These are phyloP conservation scores for Monascus purpureus DNA, from an alignment of 495 filamentous ascomycete species.

Conservation along the genomic window DNA sequence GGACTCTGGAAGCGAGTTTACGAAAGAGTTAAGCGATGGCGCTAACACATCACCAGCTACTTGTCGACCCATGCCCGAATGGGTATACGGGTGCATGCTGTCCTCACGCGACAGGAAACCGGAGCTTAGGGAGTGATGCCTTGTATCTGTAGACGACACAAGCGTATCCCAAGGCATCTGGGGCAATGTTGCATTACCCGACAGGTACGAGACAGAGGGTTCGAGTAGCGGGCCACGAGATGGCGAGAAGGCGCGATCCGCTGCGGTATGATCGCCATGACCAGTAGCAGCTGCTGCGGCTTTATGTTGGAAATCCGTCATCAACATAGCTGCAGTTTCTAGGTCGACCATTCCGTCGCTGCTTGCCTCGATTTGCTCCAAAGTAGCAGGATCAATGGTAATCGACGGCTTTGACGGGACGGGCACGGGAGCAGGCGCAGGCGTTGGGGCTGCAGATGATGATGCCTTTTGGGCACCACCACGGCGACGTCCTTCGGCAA, in stretches of 20 bases:
- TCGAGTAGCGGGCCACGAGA: slow-evolving; percentile 54
- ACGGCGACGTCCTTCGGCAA: slow-evolving; percentile 86
- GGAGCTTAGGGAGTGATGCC: slow-evolving; percentile 52
- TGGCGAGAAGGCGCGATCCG: slow-evolving; percentile 59
- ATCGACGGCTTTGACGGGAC: slow-evolving; percentile 74
- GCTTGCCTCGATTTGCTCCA: slow-evolving; percentile 91
- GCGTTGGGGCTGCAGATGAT: slow-evolving; percentile 39
- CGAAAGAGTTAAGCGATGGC: slow-evolving; percentile 51
- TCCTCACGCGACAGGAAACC: slow-evolving; percentile 56
- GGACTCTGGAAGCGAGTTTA: slow-evolving; percentile 53
- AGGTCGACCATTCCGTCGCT: slow-evolving; percentile 93
- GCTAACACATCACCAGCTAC: slow-evolving; percentile 43
- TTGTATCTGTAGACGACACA: slow-evolving; percentile 51
- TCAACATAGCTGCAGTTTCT: slow-evolving; percentile 96
- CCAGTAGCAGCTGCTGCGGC: slow-evolving; percentile 72
- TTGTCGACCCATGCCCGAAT: slow-evolving; percentile 53
- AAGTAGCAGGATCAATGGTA: slow-evolving; percentile 70
- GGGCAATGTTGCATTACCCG: slow-evolving; percentile 64
- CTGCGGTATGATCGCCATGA: slow-evolving; percentile 55
- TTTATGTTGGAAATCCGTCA: slow-evolving; percentile 97
- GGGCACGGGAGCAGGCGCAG: too few species aligned
- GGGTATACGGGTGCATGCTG: slow-evolving; percentile 42
- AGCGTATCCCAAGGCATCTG: slow-evolving; percentile 87
- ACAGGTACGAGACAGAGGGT: slow-evolving; percentile 55
- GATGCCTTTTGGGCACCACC: slow-evolving; percentile 51